Base-by-base conservation (phyloP, 2,329 filamentous ascomycete species). In the Verticillium longisporum region DNA sequence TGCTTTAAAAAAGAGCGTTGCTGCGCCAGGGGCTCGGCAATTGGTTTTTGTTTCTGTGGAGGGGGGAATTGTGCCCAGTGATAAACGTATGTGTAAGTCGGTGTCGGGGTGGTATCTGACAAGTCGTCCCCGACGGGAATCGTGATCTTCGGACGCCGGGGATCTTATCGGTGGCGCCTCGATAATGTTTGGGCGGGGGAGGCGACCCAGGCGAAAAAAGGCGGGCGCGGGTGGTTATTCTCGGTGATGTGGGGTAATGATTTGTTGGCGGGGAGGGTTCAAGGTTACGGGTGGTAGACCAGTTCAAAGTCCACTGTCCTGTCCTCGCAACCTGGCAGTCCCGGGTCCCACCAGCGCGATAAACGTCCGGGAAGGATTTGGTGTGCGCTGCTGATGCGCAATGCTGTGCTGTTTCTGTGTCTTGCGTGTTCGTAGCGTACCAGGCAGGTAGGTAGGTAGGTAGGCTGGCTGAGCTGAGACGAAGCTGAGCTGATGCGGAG, bases 131-230 rank as follows among this genome's bases (percentile, higher is more conserved):
- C 45, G 45, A 21, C 11, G n/a, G 18, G 34, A 50, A 50, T 50
- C 45, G 45, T 50, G 45, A 50, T 37, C 21, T 58, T 45, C 41
- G n/a, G 37, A n/a, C 37, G 37, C 37, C 34, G 36, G 33, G 26
- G 63, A 62, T 64, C 60, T 61, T 56, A 61, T 58, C 37, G 59
- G 62, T 62, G 18, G 56, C 50, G 38, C 58, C 58, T 56, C 34
- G 58, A 55, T 57, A 21, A 56, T 60, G 55, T 60, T 50, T 61
- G 18, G 45, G 32, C 58, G 45, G 45, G 45, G 45, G 41, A 21
- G 45, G 45, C 9, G 13, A 50, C 9, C 9, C 34, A 36, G 13
- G 13, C n/a, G 21, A 15, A 18, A 50, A 50, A 50, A 50, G 45
- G 45, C 45, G 45, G 45, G 45, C 45, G 45, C 45, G 18, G 45